Conservation (phyloP, 208 protist genomes). For the Trypanosoma boissoni region DNA sequence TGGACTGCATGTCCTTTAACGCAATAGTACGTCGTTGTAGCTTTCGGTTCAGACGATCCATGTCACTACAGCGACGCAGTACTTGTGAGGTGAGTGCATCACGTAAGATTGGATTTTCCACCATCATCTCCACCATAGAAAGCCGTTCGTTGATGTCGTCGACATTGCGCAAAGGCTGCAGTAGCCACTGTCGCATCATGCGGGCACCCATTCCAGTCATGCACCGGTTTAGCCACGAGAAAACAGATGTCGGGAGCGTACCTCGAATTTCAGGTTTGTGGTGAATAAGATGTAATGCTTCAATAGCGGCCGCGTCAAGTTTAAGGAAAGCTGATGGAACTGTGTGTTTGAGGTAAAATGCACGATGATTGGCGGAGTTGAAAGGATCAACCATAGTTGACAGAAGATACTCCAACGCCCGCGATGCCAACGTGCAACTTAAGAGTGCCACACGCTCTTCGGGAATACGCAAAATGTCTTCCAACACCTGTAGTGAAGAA, state of each 20-base stretch:
- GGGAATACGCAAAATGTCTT: conserved; percentile 82
- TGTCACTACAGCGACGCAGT: conserved; percentile 90
- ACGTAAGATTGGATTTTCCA: conserved; percentile 84
- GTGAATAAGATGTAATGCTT: conserved; percentile 91
- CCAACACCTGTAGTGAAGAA: too few relatives aligned
- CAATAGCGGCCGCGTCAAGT: conserved; percentile 91
- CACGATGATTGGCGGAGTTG: conserved; percentile 61
- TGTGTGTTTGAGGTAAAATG: conserved; percentile 78
- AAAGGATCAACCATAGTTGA: conserved; percentile 48
- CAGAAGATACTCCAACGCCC: conserved; percentile 68
- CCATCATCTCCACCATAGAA: conserved; percentile 93
- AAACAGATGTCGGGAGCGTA: conserved; percentile 78
- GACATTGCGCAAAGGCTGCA: conserved; percentile 93
- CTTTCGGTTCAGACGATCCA: conserved; percentile 92
- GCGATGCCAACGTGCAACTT: conserved; percentile 39
- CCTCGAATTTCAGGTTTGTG: conserved; percentile 78
- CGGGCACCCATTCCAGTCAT: conserved; percentile 95
- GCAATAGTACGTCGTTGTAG: conserved; percentile 78
- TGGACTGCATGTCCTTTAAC: conserved; percentile 86
- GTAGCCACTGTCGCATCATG: conserved; percentile 96
- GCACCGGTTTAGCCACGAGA: conserved; percentile 95
- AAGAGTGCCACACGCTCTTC: conserved; percentile 59
- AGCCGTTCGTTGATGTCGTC: conserved; percentile 92
- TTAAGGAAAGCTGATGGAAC: conserved; percentile 90
- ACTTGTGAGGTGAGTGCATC: conserved; percentile 75